A percentile compares a stretch with the other conserved stretches of the same genome.
phyloP scores from a whole-genome alignment of 1,284 basidiomycete species.

The Mycena sp. region DNA sequence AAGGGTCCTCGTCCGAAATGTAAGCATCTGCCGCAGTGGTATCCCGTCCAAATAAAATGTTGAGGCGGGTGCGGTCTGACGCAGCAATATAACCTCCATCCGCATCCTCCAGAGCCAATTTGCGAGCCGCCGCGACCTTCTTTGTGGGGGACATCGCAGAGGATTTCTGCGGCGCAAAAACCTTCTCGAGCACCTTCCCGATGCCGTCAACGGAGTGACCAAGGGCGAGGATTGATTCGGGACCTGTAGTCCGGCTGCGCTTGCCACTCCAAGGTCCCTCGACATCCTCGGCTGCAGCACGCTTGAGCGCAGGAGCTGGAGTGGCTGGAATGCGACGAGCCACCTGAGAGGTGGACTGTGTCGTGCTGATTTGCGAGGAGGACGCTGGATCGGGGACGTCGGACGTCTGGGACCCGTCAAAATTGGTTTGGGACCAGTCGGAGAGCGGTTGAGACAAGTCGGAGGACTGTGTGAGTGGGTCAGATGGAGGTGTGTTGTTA shows the following conservation, averaged over 20 bases:
- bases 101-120: no score
- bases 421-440: background rate
- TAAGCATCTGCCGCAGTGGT: no score
- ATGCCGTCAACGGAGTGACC: no score
- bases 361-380: background rate
- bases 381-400: background rate
- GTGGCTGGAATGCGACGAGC: constrained; percentile 1
- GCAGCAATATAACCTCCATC: no score
- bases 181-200: no score
- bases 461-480: background rate
- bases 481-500: background rate
- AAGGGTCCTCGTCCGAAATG: no score
- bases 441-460: background rate
- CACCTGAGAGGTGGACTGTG: background rate
- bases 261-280: background rate
- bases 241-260: background rate
- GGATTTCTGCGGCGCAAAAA: no score
- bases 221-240: no score
- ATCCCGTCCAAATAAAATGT: no score
- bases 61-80: no score
- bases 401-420: background rate
- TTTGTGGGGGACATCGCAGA: no score
- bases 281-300: background rate
- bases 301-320: background rate
- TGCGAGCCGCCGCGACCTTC: no score